Evolutionary conservation across 2,329 filamentous ascomycete species (phyloP), one percentile per base, ranked within the genome.

Genomic region (Alternaria sp.): DNA sequence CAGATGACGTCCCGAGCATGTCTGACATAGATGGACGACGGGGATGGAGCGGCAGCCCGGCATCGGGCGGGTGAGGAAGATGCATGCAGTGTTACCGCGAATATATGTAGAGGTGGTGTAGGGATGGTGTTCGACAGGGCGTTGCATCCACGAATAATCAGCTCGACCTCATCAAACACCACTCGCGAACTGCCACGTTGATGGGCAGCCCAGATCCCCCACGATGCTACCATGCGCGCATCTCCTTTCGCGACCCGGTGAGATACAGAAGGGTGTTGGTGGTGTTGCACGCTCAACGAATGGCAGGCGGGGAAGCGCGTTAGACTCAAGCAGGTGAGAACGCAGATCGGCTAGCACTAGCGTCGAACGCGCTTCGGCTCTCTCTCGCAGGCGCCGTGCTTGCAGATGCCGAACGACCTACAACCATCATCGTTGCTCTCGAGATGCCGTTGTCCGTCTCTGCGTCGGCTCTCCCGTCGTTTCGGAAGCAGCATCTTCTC

Each of bases 401-500:
- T 30, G 23, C 36, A 44, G 44, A 59, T 59, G 49, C 58, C 49
- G 45, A 50, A 62, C 49, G 13, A 55, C 61, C 47, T 32, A 54
- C 61, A 43, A 65, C 26, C 52, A 60, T 47, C 63, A 44, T 51
- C 36, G 47, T 40, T 25, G 49, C 23, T 21, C 60, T 58, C 68
- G 53, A 61, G 19, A 77, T 77, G 71, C 68, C 73, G 62, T 60
- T 69, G 61, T 67, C 71, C 66, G 69, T 52, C 19, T 55, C 73
- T 17, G 57, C 66, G 49, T 71, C 75, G 62, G 60, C 68, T 40
- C 71, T 79, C 26, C 68, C 67, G 62, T 85, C 85, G 26, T 83
- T 94, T 74, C 87, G 90, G 73, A 89, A 86, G 79, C 91, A 96
- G 79, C 90, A 93, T 76, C 86, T 96, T 53, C 85, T 93, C 44